Percentiles rank a stretch among this genome's conserved stretches.
These are phyloP conservation scores for Halophytophthora polymorphica DNA, from an alignment of 352 stramenopile species.

Conservation along the genomic window DNA sequence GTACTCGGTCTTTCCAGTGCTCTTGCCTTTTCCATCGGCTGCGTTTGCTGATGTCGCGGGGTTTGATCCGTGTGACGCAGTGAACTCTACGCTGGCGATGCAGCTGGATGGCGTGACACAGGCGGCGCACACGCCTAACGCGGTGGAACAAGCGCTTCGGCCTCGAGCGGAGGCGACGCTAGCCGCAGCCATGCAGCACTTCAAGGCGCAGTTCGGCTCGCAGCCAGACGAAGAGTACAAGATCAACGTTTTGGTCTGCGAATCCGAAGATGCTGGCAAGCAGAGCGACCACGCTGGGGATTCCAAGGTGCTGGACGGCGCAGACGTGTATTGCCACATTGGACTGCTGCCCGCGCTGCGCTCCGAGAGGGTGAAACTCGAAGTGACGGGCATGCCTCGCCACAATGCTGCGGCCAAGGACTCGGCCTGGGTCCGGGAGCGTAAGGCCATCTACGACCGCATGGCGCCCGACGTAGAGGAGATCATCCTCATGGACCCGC, in stretches of 20 bases:
- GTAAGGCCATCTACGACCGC: conserved; percentile 70
- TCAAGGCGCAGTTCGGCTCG: conserved; percentile 42
- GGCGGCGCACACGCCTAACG: conserved; percentile 14
- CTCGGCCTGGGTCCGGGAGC: conserved; percentile 70
- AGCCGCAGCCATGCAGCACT: conserved; percentile 59
- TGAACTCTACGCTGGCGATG: conserved; percentile 73
- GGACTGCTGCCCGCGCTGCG: conserved; percentile 60
- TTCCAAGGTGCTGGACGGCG: conserved; percentile 20
- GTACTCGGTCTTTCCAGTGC: neutral
- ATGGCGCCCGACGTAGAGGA: conserved; percentile 70
- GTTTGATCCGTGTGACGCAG: conserved; percentile 22
- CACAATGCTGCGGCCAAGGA: conserved; percentile 76
- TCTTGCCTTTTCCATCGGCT: too few relatives aligned
- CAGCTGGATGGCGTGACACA: conserved; percentile 18
- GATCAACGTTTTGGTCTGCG: conserved; percentile 74
- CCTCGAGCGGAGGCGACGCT: conserved; percentile 62
- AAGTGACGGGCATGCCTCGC: conserved; percentile 62
- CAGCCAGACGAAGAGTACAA: conserved; percentile 74
- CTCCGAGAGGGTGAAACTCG: conserved; percentile 61
- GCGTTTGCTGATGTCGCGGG: neutral
- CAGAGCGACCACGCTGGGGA: neutral
- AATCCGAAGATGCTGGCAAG: conserved; percentile 10
- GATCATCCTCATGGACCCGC: conserved; percentile 82
- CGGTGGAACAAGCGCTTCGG: conserved; percentile 44
- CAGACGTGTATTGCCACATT: conserved; percentile 73